Conservation (phyloP, 2,329 filamentous ascomycete genomes). For the Grosmannia clavigera region DNA sequence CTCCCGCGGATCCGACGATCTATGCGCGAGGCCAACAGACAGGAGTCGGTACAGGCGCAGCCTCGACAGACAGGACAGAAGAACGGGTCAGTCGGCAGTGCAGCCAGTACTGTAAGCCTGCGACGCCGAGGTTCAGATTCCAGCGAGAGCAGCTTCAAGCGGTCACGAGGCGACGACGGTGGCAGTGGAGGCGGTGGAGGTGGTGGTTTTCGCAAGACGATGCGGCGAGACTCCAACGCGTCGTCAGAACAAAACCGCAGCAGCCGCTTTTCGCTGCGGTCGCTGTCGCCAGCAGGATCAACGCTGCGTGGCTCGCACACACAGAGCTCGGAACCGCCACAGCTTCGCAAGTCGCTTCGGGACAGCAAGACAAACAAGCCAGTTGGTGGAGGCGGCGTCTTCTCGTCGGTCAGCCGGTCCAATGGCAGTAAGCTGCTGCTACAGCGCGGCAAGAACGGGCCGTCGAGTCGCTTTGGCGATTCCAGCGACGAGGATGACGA, state of each 20-base stretch:
- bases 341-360: slow-evolving; percentile 13
- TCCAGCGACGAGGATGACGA: slow-evolving; percentile 52
- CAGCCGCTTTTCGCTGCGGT: slow-evolving; percentile 53
- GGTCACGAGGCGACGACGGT: slow-evolving; percentile 20
- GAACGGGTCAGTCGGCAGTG: not conserved
- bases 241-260: slow-evolving; percentile 9
- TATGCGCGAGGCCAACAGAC: slow-evolving; percentile 1
- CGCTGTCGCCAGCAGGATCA: slow-evolving; percentile 53
- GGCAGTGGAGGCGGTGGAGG: slow-evolving; percentile 9
- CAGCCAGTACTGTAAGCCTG: slow-evolving; percentile 14
- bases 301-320: slow-evolving; percentile 27
- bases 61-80: not conserved
- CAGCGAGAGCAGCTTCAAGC: slow-evolving; percentile 75
- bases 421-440: slow-evolving; percentile 17
- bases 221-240: slow-evolving; percentile 42
- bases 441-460: slow-evolving; percentile 7
- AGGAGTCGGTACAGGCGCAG: not conserved
- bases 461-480: slow-evolving; percentile 50
- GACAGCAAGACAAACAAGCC: not conserved
- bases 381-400: slow-evolving; percentile 22
- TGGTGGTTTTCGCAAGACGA: slow-evolving; percentile 57
- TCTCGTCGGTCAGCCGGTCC: slow-evolving; percentile 31
- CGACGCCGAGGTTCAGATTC: slow-evolving; percentile 48
- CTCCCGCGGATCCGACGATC: slow-evolving; percentile 3
- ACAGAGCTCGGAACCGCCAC: slow-evolving; percentile 22